These are phyloP conservation scores for Blepharisma japonicum DNA, from an alignment of 73 alveolate genomes.

Conservation along the genomic window DNA sequence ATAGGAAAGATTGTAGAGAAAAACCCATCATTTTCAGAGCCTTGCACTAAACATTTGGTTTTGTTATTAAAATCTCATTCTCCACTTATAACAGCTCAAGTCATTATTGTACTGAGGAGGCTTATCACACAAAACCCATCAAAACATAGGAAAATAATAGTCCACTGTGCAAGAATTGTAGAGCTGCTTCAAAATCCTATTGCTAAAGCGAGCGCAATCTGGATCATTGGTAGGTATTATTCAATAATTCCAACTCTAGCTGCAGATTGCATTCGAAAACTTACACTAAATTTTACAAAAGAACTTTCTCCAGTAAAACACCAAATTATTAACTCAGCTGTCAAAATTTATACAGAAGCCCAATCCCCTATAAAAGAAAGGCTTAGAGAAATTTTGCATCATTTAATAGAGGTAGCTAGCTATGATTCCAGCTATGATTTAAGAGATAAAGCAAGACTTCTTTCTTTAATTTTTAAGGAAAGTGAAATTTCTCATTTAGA, in stretches of 20 bases:
- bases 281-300: background rate
- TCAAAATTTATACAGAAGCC: background rate
- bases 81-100: constrained; percentile 20
- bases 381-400: background rate
- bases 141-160: constrained; percentile 5
- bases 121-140: background rate
- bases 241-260: background rate
- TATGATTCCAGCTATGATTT: constrained; percentile 15
- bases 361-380: background rate
- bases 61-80: constrained; percentile 4
- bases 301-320: constrained; percentile 3
- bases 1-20: constrained; percentile 1
- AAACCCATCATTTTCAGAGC: background rate
- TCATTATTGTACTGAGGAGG: constrained; percentile 5
- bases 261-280: constrained; percentile 6
- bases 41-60: constrained; percentile 9
- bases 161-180: constrained; percentile 12
- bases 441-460: constrained; percentile 3
- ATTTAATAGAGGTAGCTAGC: background rate
- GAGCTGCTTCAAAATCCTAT: background rate
- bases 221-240: constrained; percentile 18
- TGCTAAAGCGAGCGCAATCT: constrained; percentile 10
- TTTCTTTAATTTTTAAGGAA: background rate
- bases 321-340: background rate
- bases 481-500: background rate